phyloP scores from a whole-genome alignment of 371 early-diverging fungal genomes.

The Mucor irregularis region DNA sequence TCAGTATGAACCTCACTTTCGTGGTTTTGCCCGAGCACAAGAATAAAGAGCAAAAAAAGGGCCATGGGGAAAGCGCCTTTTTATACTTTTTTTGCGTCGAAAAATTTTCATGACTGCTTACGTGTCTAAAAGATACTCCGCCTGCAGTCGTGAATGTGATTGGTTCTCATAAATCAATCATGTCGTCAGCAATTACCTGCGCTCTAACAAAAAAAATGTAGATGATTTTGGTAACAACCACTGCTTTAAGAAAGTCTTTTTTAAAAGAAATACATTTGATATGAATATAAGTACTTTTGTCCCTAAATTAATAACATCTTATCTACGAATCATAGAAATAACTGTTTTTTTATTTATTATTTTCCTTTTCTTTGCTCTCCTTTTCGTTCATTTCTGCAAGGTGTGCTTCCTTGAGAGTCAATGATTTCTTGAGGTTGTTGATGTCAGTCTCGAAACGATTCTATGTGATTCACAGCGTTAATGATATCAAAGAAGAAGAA shows the following conservation, averaged over 20 bases:
- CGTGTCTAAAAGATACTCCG: too few species aligned
- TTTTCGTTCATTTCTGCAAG: constrained; percentile 47
- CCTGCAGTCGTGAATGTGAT: not conserved
- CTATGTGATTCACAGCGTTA: constrained; percentile 14
- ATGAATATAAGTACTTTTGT: too few species aligned
- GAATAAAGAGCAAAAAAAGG: constrained; percentile 36
- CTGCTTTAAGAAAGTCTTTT: too few species aligned
- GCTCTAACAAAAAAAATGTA: too few species aligned
- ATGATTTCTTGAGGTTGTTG: constrained; percentile 43
- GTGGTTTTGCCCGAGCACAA: constrained; percentile 63
- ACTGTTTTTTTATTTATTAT: constrained; percentile 1
- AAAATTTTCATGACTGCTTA: not conserved
- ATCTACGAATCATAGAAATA: too few species aligned
- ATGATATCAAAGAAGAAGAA: not conserved
- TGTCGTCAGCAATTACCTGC: too few species aligned
- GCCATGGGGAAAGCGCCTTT: constrained; percentile 18
- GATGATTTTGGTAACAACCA: too few species aligned
- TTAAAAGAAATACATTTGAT: too few species aligned
- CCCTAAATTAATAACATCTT: too few species aligned
- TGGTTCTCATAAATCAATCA: not conserved
- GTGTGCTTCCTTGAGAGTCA: constrained; percentile 48
- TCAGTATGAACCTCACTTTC: constrained; percentile 59
- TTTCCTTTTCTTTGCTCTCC: constrained; percentile 5
- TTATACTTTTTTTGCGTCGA: constrained; percentile 33
- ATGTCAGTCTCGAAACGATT: constrained; percentile 49